Conservation (phyloP, 495 filamentous ascomycete genomes). For the Xylaria intraflava region DNA sequence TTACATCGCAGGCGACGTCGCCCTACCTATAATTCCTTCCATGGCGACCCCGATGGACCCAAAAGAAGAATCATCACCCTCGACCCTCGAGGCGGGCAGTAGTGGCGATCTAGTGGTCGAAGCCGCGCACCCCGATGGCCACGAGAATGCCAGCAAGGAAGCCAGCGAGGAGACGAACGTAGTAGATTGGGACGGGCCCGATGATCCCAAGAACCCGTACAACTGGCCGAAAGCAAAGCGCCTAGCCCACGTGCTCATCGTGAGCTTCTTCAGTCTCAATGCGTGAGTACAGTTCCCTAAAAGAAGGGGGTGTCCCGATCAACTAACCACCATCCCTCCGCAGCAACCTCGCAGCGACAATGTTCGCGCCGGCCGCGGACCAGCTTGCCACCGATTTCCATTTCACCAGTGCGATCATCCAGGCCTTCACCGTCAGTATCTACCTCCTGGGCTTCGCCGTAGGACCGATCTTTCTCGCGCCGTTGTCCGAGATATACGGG, state of each 20-base stretch:
- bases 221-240: constrained; percentile 1
- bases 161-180: neutral
- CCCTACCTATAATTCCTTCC: no score
- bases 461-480: constrained; percentile 54
- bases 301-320: constrained; percentile 35
- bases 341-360: constrained; percentile 16
- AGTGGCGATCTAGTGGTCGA: no score
- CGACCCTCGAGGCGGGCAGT: no score
- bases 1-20: no score
- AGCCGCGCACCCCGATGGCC: no score
- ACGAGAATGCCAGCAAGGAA: neutral
- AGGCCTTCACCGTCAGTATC: constrained; percentile 49
- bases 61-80: no score
- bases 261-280: constrained; percentile 3
- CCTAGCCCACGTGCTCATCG: neutral
- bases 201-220: constrained; percentile 5
- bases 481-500: constrained; percentile 60
- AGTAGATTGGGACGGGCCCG: constrained; percentile 8
- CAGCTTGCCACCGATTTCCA: constrained; percentile 29
- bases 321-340: constrained; percentile 5
- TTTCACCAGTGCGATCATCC: constrained; percentile 28
- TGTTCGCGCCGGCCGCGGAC: constrained; percentile 32
- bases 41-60: no score
- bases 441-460: constrained; percentile 51
- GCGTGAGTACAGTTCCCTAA: constrained; percentile 18